Evolutionary conservation across 2,329 filamentous ascomycete species (phyloP).

Genomic region (Diaporthe sp.): DNA sequence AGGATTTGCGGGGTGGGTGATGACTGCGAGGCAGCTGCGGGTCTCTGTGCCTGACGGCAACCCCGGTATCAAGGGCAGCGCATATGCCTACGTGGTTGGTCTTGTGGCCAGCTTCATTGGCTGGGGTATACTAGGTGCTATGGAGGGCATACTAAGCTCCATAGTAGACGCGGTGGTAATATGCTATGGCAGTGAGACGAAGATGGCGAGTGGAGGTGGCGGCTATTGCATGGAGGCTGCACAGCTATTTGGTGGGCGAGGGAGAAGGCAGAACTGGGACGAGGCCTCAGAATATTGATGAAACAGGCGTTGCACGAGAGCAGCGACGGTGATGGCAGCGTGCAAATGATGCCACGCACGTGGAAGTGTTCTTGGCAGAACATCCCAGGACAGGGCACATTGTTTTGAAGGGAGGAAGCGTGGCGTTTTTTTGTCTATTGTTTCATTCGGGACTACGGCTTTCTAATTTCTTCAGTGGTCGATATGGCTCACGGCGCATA

Average conservation of each 20-base stretch:
- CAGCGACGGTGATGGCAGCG: background rate
- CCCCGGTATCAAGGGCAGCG: conserved; percentile 76
- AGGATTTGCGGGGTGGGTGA: conserved; percentile 97
- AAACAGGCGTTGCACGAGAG: background rate
- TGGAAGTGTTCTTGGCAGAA: background rate
- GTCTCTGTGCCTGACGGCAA: conserved; percentile 68
- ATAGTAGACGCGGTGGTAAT: conserved; percentile 91
- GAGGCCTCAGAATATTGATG: conserved; percentile 37
- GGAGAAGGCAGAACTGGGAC: conserved; percentile 41
- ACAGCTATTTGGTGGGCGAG: conserved; percentile 82
- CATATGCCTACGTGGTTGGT: conserved; percentile 95
- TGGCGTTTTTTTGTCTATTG: conserved; percentile 36
- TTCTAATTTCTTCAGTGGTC: background rate
- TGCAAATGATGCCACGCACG: background rate
- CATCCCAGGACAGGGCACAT: background rate
- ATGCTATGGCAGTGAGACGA: conserved; percentile 93
- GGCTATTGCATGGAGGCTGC: conserved; percentile 94
- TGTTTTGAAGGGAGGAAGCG: conserved; percentile 39
- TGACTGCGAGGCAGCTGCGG: conserved; percentile 84
- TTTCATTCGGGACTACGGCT: background rate
- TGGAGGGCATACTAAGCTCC: conserved; percentile 89
- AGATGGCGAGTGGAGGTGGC: conserved; percentile 75
- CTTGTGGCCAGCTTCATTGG: conserved; percentile 94
- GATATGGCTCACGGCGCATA: conserved; percentile 25
- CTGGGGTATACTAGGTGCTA: conserved; percentile 91